Evolutionary conservation across 768 basidiomycete species (phyloP).

Genomic region (Panaeolus cyanescens): DNA sequence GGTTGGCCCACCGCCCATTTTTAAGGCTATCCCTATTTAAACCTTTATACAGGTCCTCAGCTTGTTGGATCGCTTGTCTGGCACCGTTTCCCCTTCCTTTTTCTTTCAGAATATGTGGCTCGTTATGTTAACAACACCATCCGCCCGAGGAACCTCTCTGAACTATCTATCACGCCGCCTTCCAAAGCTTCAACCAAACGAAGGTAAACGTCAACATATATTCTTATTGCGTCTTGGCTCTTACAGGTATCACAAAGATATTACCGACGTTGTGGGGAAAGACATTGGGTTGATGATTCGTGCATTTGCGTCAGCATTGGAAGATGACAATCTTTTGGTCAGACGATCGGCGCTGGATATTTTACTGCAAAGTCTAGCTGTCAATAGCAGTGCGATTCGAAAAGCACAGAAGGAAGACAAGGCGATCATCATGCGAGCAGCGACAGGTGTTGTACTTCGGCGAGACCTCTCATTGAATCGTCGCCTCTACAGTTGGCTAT

Average conservation of each 20-base stretch:
- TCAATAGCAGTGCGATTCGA: conserved; percentile 72
- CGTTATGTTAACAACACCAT: conserved; percentile 86
- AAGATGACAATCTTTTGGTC: conserved; percentile 92
- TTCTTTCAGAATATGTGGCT: conserved; percentile 97
- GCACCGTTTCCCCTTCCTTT: conserved; percentile 82
- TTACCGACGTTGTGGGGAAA: conserved; percentile 72
- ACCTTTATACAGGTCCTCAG: conserved; percentile 61
- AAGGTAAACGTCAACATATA: conserved; percentile 47
- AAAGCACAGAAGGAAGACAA: conserved; percentile 74
- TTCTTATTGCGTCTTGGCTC: neutral
- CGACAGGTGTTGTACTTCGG: conserved; percentile 86
- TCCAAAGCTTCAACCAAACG: conserved; percentile 66
- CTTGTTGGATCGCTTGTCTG: conserved; percentile 80
- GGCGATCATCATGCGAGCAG: conserved; percentile 82
- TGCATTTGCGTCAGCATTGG: conserved; percentile 87
- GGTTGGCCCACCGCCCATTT: conserved; percentile 35
- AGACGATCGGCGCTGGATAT: conserved; percentile 86
- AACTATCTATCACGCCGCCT: conserved; percentile 85
- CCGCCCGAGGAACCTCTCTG: conserved; percentile 81
- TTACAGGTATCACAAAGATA: conserved; percentile 40
- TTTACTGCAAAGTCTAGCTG: conserved; percentile 70
- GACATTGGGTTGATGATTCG: conserved; percentile 95
- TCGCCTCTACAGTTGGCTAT: conserved; percentile 89
- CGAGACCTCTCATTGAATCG: conserved; percentile 93
- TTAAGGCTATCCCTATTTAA: neutral